Evolutionary conservation across 305 asterid species (phyloP).

Genomic region (Lippia alba): DNA sequence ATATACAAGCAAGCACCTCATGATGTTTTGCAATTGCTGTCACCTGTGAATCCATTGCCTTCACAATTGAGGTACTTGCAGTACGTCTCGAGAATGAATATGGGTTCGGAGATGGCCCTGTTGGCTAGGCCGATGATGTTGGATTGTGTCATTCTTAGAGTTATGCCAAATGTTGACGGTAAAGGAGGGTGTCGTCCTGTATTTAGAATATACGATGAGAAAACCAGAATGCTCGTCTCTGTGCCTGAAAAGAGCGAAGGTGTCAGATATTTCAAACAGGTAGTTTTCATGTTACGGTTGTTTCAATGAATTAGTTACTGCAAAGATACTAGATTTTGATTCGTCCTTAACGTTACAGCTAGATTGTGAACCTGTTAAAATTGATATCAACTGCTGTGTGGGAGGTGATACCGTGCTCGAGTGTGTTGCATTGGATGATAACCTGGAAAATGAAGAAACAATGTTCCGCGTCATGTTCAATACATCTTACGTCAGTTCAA

Average conservation of each 20-base stretch:
- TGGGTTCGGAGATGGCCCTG: constrained; percentile 64
- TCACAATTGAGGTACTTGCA: constrained; percentile 79
- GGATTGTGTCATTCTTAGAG: constrained; percentile 58
- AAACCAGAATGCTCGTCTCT: constrained; percentile 57
- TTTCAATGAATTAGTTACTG: background rate
- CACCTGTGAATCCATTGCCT: constrained; percentile 70
- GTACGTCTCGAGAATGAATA: constrained; percentile 67
- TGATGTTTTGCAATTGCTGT: constrained; percentile 46
- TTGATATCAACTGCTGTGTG: constrained; percentile 69
- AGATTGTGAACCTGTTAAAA: constrained; percentile 60
- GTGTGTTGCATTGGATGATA: constrained; percentile 58
- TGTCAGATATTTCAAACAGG: constrained; percentile 60
- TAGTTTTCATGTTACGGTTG: constrained; percentile 30
- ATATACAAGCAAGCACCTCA: constrained; percentile 66
- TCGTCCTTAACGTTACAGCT: constrained; percentile 53
- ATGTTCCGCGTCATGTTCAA: constrained; percentile 78
- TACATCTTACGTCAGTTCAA: constrained; percentile 66
- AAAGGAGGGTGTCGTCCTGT: constrained; percentile 66
- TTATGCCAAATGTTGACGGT: constrained; percentile 54
- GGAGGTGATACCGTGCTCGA: constrained; percentile 82
- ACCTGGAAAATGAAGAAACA: constrained; percentile 53
- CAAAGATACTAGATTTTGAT: background rate
- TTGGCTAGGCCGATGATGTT: constrained; percentile 57
- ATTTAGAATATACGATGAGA: constrained; percentile 63
- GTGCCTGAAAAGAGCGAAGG: constrained; percentile 43